phyloP scores from a whole-genome alignment of 495 filamentous ascomycete species.

The Articulospora tetracladia region DNA sequence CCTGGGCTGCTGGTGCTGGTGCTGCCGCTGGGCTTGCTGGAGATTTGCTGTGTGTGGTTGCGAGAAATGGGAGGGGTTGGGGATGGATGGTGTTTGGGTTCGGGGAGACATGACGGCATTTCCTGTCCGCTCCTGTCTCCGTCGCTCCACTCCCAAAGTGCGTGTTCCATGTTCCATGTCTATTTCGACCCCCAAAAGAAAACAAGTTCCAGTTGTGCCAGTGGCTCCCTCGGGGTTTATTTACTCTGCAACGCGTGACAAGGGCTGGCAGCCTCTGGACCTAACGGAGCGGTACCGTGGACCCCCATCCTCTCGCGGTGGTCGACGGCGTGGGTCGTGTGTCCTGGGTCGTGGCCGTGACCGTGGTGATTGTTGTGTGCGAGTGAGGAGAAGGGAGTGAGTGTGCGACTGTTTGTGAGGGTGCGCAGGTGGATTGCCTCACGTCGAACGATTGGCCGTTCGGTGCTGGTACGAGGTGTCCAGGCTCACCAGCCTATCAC shows the following conservation, averaged over 20 bases:
- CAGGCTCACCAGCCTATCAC: slow-evolving; percentile 15
- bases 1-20: background rate
- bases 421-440: slow-evolving; percentile 15
- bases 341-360: too few relatives aligned
- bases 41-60: slow-evolving; percentile 1
- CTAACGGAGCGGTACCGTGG: background rate
- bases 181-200: background rate
- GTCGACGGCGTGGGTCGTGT: background rate
- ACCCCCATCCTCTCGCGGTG: background rate
- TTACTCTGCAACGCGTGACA: slow-evolving; percentile 9
- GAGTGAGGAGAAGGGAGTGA: background rate
- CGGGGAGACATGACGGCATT: slow-evolving; percentile 11
- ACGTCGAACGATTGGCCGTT: slow-evolving; percentile 20
- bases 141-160: too few relatives aligned
- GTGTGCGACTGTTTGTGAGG: background rate
- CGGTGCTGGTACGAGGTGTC: slow-evolving; percentile 15
- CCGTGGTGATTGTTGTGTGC: background rate
- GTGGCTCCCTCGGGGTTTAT: background rate
- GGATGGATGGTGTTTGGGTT: background rate
- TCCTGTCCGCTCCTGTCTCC: slow-evolving; percentile 2
- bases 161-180: background rate
- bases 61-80: background rate
- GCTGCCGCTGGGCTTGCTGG: slow-evolving; percentile 12
- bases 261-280: background rate
- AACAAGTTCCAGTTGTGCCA: background rate